A percentile compares a stretch with the other conserved stretches of the same genome.
phyloP scores from a whole-genome alignment of 495 filamentous ascomycete genomes.

The Cercophora samala region DNA sequence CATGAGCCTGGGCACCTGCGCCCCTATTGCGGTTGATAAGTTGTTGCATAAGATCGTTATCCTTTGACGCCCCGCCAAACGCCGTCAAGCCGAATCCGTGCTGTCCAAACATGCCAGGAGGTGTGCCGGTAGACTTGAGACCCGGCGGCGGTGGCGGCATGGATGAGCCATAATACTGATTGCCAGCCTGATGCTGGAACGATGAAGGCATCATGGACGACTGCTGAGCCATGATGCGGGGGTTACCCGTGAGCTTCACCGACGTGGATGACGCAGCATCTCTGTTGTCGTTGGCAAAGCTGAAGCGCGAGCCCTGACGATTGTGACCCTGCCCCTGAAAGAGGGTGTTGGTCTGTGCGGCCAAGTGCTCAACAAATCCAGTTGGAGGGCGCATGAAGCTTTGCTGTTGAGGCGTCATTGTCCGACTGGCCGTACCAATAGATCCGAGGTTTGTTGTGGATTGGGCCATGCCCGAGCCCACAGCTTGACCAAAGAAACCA shows the following conservation, averaged over 20 bases:
- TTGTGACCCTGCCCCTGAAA: conserved; percentile 76
- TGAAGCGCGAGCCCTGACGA: conserved; percentile 83
- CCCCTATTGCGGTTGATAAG: conserved; percentile 64
- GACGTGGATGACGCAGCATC: conserved; percentile 54
- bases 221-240: conserved; percentile 85
- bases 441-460: conserved; percentile 46
- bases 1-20: conserved; percentile 64
- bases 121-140: conserved; percentile 88
- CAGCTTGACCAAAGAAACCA: conserved; percentile 52
- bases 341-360: conserved; percentile 47
- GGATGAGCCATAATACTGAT: conserved; percentile 60
- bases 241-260: conserved; percentile 81
- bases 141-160: conserved; percentile 93
- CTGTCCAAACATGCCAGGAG: conserved; percentile 80
- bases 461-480: conserved; percentile 50
- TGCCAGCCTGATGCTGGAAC: conserved; percentile 57
- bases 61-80: conserved; percentile 58
- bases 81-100: conserved; percentile 62
- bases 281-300: conserved; percentile 72
- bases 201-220: conserved; percentile 80
- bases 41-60: conserved; percentile 73
- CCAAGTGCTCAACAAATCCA: conserved; percentile 55
- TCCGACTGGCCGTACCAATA: conserved; percentile 56
- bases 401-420: conserved; percentile 80
- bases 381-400: conserved; percentile 59